Evolutionary conservation across 1,139 yeast genomes (phyloP).

Genomic region (Suhomyces anneliseae): DNA sequence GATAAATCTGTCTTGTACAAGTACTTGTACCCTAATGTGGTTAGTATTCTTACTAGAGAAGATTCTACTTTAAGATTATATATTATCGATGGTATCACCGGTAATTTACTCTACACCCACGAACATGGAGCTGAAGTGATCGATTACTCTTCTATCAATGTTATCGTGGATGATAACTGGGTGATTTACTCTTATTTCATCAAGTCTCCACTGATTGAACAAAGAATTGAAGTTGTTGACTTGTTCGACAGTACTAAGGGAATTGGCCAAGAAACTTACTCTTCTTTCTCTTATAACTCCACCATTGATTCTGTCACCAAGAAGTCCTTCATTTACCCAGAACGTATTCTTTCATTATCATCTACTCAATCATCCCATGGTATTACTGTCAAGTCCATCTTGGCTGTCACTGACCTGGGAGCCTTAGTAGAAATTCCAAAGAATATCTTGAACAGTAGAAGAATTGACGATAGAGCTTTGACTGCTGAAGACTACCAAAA

Average conservation of each 20-base stretch:
- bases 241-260: slow-evolving; percentile 60
- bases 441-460: slow-evolving; percentile 57
- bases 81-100: slow-evolving; percentile 69
- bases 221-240: slow-evolving; percentile 71
- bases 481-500: slow-evolving; percentile 51
- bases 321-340: slow-evolving; percentile 65
- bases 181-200: slow-evolving; percentile 67
- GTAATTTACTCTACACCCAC: slow-evolving; percentile 56
- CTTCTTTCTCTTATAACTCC: slow-evolving; percentile 34
- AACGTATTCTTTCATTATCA: slow-evolving; percentile 49
- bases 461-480: slow-evolving; percentile 56
- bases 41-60: slow-evolving; percentile 54
- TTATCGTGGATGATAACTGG: slow-evolving; percentile 84
- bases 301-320: slow-evolving; percentile 34
- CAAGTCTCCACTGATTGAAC: slow-evolving; percentile 46
- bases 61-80: slow-evolving; percentile 40
- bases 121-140: slow-evolving; percentile 43
- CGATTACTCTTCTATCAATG: slow-evolving; percentile 40
- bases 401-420: slow-evolving; percentile 60
- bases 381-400: slow-evolving; percentile 67
- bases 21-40: slow-evolving; percentile 70
- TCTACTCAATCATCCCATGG: slow-evolving; percentile 71
- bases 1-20: slow-evolving; percentile 80
- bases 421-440: slow-evolving; percentile 74
- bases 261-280: slow-evolving; percentile 14